Conservation (phyloP, 371 early-diverging fungal species). For the Mortierella sp. region DNA sequence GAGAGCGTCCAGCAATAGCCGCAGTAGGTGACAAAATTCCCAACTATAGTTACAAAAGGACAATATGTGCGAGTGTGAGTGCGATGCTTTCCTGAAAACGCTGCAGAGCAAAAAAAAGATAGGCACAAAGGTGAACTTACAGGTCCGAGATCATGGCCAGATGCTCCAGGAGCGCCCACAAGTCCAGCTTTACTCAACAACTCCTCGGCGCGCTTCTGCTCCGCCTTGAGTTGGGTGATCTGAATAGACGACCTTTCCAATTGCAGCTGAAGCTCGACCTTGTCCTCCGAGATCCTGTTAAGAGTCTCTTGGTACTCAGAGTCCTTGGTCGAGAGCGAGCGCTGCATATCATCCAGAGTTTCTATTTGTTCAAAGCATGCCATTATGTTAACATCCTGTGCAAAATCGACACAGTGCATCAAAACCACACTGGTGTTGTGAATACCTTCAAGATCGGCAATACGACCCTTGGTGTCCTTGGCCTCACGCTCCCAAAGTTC, state of each 20-base stretch:
- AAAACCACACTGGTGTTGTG: too few relatives aligned
- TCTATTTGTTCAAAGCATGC: slow-evolving; percentile 13
- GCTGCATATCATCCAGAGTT: slow-evolving; percentile 41
- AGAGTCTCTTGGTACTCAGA: slow-evolving; percentile 36
- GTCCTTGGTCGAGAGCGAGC: slow-evolving; percentile 31
- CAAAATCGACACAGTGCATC: too few relatives aligned
- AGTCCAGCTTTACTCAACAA: slow-evolving; percentile 46
- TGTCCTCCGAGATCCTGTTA: slow-evolving; percentile 34
- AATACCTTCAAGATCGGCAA: slow-evolving; percentile 64
- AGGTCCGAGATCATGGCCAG: slow-evolving; percentile 33
- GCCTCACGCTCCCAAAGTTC: slow-evolving; percentile 69
- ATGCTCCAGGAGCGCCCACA: slow-evolving; percentile 24
- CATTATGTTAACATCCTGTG: neutral
- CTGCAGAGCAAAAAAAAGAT: neutral
- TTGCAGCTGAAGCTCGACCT: slow-evolving; percentile 42
- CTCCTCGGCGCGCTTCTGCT: slow-evolving; percentile 55
- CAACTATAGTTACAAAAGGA: slow-evolving; percentile 7
- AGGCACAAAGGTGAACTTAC: slow-evolving; percentile 25
- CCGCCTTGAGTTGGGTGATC: slow-evolving; percentile 60
- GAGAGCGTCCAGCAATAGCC: slow-evolving; percentile 61
- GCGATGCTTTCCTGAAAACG: neutral
- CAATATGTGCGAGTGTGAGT: neutral
- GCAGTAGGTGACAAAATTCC: slow-evolving; percentile 72
- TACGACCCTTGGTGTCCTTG: slow-evolving; percentile 63
- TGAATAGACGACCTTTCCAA: slow-evolving; percentile 40